Conservation (phyloP, 768 basidiomycete genomes). For the Tylopilus sp. region DNA sequence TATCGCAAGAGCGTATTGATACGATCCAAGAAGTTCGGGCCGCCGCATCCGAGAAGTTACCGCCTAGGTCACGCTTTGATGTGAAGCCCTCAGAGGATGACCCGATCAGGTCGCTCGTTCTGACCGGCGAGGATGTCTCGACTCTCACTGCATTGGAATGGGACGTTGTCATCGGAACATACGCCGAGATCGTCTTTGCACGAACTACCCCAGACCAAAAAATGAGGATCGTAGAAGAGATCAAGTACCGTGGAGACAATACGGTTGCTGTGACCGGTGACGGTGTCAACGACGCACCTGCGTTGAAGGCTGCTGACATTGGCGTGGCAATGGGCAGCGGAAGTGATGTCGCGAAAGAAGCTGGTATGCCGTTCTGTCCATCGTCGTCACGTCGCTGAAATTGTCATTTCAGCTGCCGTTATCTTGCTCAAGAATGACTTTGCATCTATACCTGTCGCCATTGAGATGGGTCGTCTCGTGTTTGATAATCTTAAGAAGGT, state of each 20-base stretch:
- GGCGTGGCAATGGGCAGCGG: slow-evolving; percentile 52
- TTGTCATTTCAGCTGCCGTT: slow-evolving; percentile 31
- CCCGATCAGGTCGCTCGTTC: slow-evolving; percentile 36
- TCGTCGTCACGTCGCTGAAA: neutral
- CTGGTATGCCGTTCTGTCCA: slow-evolving; percentile 33
- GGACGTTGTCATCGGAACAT: slow-evolving; percentile 30
- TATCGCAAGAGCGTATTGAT: too few relatives aligned
- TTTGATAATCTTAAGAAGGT: slow-evolving; percentile 49
- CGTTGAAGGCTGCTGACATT: slow-evolving; percentile 51
- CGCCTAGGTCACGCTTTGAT: slow-evolving; percentile 1
- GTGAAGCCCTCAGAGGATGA: slow-evolving; percentile 27
- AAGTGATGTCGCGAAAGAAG: slow-evolving; percentile 53
- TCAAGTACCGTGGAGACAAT: slow-evolving; percentile 45
- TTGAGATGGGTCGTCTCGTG: slow-evolving; percentile 56
- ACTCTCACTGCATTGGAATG: slow-evolving; percentile 30
- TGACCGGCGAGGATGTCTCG: slow-evolving; percentile 39
- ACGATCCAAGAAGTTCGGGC: slow-evolving; percentile 25
- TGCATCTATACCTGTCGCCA: slow-evolving; percentile 35
- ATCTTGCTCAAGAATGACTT: slow-evolving; percentile 20
- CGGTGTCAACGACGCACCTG: slow-evolving; percentile 52
- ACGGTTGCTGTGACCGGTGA: slow-evolving; percentile 56
- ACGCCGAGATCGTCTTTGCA: too few relatives aligned
- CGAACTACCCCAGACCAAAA: slow-evolving; percentile 40
- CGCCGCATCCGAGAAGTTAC: slow-evolving; percentile 11
- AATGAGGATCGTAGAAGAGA: slow-evolving; percentile 50